Base-by-base conservation (phyloP, 2,329 filamentous ascomycete genomes). In the Mycosphaerella sp. region DNA sequence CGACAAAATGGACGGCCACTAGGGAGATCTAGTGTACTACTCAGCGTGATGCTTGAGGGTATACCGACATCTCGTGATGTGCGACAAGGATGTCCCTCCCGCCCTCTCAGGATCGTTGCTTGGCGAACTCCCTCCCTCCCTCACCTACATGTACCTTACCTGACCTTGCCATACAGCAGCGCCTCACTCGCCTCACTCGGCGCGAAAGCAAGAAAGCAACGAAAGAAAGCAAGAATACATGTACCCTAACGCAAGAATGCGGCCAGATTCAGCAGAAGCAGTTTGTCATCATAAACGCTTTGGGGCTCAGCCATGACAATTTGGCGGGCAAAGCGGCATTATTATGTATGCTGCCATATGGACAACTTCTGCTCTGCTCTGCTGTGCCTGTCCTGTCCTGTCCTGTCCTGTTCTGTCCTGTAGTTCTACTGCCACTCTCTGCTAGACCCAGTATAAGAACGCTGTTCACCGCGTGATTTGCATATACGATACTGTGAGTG, bases 61-160 rank as follows among this genome's bases (percentile, higher is more conserved):
- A 12, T 16, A 44, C 21, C 16, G n/a, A 12, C 18, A 7, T 37
- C 32, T 32, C 43, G 32, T 37, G 43, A 54, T 54, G 52, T 47
- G 48, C 52, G 27, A 37, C 48, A 39, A 48, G 48, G 43, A 51
- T 54, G 6, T 34, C 36, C 17, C 17, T 14, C 21, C 4, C 21
- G 5, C 21, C 2, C 21, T 25, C 21, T 25, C 21, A 35, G 9
- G 18, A 21, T 12, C 25, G 12, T 36, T 17, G 25, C 52, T 34
- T 46, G 41, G 41, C 41, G 17, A 21, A n/a, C 18, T 21, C 12
- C 16, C 35, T n/a, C n/a, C n/a, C n/a, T n/a, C n/a, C n/a, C n/a
- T n/a, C n/a, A n/a, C n/a, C n/a, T n/a, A n/a, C n/a, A n/a, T n/a
- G n/a, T n/a, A n/a, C n/a, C n/a, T n/a, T n/a, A n/a, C n/a, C n/a